phyloP scores from a whole-genome alignment of 2,329 filamentous ascomycete genomes.

The Basipetospora chlamydospora region DNA sequence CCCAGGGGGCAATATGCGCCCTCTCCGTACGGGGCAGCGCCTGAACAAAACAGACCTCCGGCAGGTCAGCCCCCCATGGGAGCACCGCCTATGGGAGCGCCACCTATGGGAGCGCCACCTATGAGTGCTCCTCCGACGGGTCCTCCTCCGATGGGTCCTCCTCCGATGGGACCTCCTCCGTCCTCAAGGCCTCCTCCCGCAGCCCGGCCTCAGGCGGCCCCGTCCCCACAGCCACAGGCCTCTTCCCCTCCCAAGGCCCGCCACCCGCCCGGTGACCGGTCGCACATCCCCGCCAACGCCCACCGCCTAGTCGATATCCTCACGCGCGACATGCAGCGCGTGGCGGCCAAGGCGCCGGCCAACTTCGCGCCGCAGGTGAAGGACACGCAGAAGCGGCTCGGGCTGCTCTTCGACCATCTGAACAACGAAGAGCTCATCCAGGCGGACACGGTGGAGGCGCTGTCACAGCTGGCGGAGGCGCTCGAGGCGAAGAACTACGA shows the following conservation, averaged over 20 bases:
- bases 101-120: no score
- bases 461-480: slow-evolving; percentile 49
- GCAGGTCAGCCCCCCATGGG: no score
- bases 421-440: slow-evolving; percentile 89
- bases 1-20: slow-evolving; percentile 45
- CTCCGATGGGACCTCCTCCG: slow-evolving; percentile 26
- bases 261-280: slow-evolving; percentile 74
- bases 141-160: no score
- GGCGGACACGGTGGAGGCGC: slow-evolving; percentile 57
- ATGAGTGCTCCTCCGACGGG: no score
- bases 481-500: slow-evolving; percentile 57
- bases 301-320: slow-evolving; percentile 71
- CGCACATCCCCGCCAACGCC: slow-evolving; percentile 68
- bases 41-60: slow-evolving; percentile 21
- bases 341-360: slow-evolving; percentile 73
- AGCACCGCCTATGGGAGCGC: no score
- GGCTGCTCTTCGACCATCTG: slow-evolving; percentile 88
- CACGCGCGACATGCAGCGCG: slow-evolving; percentile 70
- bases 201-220: slow-evolving; percentile 27
- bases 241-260: slow-evolving; percentile 41
- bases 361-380: slow-evolving; percentile 79
- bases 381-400: slow-evolving; percentile 84
- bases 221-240: slow-evolving; percentile 24
- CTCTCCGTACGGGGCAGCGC: slow-evolving; percentile 28
- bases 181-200: slow-evolving; percentile 18